Evolutionary conservation across 352 stramenopile species (phyloP), one percentile per base, ranked within the genome.

Genomic region (Pythium pyrilobum): DNA sequence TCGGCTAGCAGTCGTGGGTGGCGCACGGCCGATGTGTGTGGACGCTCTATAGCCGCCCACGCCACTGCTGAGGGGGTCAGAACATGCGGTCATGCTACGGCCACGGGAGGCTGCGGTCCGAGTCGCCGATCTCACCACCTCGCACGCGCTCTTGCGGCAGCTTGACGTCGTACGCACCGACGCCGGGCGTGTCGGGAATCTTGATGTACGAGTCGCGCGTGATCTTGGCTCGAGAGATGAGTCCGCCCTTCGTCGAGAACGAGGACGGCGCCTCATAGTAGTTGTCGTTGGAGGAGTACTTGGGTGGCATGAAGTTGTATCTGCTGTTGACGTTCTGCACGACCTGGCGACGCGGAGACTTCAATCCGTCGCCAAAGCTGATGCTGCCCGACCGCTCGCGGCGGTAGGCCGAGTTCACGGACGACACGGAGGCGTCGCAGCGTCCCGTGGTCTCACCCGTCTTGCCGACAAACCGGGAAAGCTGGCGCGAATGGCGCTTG

Each of bases 161-260:
- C 37, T 77, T 77, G n/a, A 77, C 57, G 25, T 77, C 66, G 56
- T 77, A 77, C 3, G 69, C 61, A 12, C 69, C 69, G 23, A 77
- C 69, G 16, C 69, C 69, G 3, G 69, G 69, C 4, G 56, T 72
- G 25, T 70, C 68, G 1, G 58, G 44, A 34, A 72, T 77, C 36
- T 62, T 64, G 46, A 72, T 71, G 38, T 70, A 77, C 29, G 68
- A 72, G 43, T 72, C 68, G 9, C 69, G 69, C 11, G 66, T 60
- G 28, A 64, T 45, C 44, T 74, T 70, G 4, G 69, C 65, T 29
- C 64, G 65, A 3, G 62, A 61, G 11, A 77, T 77, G 21, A 77
- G 43, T 7, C 54, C 69, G 21, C 69, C 69, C 31, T 72, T 72
- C 1, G 69, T 73, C 31, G 69, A 77, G 40, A 77, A 77, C 13